Conservation (phyloP, 2,329 filamentous ascomycete species). For the Calonectria naviculata region DNA sequence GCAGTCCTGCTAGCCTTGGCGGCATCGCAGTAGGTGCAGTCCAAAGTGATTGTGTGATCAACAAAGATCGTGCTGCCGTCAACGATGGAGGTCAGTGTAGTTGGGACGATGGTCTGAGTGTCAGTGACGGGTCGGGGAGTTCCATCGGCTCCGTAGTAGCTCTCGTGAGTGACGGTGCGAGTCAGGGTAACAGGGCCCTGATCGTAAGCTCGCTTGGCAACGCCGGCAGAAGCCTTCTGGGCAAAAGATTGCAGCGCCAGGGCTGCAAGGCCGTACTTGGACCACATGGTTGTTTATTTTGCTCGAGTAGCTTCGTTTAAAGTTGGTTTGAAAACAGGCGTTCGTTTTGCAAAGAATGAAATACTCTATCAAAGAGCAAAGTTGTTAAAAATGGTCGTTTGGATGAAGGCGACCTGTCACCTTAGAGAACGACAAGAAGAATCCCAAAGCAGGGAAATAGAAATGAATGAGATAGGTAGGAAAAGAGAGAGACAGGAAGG, state of each 20-base stretch:
- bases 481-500: constrained; percentile 30
- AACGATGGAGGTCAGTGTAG: constrained; percentile 11
- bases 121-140: constrained; percentile 9
- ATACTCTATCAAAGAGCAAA: constrained; percentile 42
- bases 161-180: constrained; percentile 19
- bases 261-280: constrained; percentile 37
- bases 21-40: constrained; percentile 16
- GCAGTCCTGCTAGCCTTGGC: constrained; percentile 31
- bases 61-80: constrained; percentile 25
- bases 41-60: constrained; percentile 20
- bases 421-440: constrained; percentile 43
- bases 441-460: constrained; percentile 36
- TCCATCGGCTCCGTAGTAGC: constrained; percentile 4
- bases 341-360: constrained; percentile 26
- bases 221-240: constrained; percentile 34
- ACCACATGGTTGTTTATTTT: constrained; percentile 34
- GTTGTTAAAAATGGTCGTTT: constrained; percentile 24
- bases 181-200: constrained; percentile 26
- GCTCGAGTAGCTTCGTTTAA: constrained; percentile 30
- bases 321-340: constrained; percentile 8
- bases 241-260: constrained; percentile 36
- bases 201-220: constrained; percentile 23
- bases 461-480: constrained; percentile 34
- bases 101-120: constrained; percentile 23
- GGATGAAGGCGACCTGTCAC: constrained; percentile 40